These are phyloP conservation scores for Chloranthus sessilifolius DNA, from an alignment of 164 flowering plant species.

Conservation along the genomic window DNA sequence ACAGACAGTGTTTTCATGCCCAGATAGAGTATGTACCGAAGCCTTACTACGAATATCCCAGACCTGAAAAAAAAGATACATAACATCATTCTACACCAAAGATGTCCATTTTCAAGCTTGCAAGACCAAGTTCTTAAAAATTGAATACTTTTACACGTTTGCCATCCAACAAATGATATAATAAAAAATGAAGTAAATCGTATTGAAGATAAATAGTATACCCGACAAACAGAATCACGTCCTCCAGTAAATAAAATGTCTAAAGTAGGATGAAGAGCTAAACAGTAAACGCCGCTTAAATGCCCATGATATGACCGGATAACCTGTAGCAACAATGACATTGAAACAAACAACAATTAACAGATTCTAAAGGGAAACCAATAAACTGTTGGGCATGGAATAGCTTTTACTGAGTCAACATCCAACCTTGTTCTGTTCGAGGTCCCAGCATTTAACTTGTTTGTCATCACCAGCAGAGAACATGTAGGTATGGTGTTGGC, in stretches of 20 bases:
- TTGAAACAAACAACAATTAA: neutral
- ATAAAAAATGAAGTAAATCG: too few species aligned
- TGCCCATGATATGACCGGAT: slow-evolving; percentile 98
- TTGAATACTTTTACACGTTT: too few species aligned
- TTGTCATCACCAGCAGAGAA: slow-evolving; percentile 99
- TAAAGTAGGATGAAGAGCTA: slow-evolving; percentile 95
- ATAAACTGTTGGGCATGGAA: too few species aligned
- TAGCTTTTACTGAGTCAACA: neutral
- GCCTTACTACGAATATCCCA: slow-evolving; percentile 96
- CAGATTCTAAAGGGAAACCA: neutral
- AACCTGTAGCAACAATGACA: slow-evolving; percentile 43
- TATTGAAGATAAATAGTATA: slow-evolving; percentile 15
- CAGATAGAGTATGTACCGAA: slow-evolving; percentile 89
- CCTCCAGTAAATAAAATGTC: slow-evolving; percentile 95
- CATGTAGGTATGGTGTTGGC: slow-evolving; percentile 83
- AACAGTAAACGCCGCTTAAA: slow-evolving; percentile 97
- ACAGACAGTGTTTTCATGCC: slow-evolving; percentile 97
- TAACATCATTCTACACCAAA: neutral
- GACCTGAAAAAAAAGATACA: slow-evolving; percentile 42
- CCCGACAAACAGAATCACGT: slow-evolving; percentile 99
- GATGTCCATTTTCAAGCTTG: too few species aligned
- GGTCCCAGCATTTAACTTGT: slow-evolving; percentile 99
- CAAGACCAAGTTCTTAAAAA: too few species aligned
- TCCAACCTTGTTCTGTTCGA: slow-evolving; percentile 94
- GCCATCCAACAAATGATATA: too few species aligned